Evolutionary conservation across 2,329 filamentous ascomycete species (phyloP).

Genomic region (Aureobasidium namibiae): DNA sequence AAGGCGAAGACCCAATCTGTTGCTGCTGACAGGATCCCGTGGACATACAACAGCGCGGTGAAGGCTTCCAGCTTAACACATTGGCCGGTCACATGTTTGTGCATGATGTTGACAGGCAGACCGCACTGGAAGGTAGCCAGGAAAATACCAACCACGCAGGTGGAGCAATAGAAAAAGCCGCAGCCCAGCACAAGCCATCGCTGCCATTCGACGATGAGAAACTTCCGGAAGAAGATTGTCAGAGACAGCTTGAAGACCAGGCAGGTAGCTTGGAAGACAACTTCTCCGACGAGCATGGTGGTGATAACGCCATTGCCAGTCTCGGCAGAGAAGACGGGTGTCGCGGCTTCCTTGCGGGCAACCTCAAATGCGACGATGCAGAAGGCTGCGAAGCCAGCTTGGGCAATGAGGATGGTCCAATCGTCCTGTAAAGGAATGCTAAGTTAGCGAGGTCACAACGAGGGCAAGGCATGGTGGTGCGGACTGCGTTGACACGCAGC

Average conservation of each 20-base stretch:
- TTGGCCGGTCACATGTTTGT: background rate
- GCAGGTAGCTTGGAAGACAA: background rate
- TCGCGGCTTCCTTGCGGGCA: background rate
- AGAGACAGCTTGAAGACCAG: conserved; percentile 1
- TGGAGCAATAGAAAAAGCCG: background rate
- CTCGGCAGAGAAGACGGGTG: background rate
- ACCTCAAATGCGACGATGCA: background rate
- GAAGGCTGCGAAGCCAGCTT: background rate
- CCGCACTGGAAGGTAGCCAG: background rate
- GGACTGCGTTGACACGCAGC: background rate
- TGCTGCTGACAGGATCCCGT: background rate
- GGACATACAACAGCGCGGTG: background rate
- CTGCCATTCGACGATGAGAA: background rate
- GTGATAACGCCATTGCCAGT: background rate
- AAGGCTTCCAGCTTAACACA: background rate
- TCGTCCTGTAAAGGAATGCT: background rate
- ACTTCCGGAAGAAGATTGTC: background rate
- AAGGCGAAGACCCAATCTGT: background rate
- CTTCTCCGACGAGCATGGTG: background rate
- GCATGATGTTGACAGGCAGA: background rate
- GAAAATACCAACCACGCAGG: background rate
- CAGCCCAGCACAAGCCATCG: background rate
- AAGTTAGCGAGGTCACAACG: background rate
- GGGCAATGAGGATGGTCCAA: background rate
- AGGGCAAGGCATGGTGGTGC: background rate